Evolutionary conservation across 192 early-diverging fungal genomes (phyloP), one percentile per base, ranked within the genome.

Genomic region (Geranomyces variabilis): DNA sequence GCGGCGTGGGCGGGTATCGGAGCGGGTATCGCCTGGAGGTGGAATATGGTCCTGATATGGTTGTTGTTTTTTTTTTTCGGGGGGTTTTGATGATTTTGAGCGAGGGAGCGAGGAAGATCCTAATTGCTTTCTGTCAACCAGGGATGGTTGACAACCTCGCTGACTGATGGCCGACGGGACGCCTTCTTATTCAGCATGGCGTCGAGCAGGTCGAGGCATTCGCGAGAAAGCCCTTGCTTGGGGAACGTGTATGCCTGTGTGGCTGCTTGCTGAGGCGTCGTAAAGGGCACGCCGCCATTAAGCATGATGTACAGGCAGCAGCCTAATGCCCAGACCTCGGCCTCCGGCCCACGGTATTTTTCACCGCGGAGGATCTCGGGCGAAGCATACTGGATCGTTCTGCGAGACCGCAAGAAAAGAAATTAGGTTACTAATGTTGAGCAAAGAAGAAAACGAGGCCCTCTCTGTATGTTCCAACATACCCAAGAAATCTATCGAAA

Each of bases 121-220:
- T 24, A 0, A 17, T 41, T 15, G 22, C 45, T 1, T 15, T 48
- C 46, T 19, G 21, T 49, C 51, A 83, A 47, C 82, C 82, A 83
- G 7, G 66, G 61, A 70, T 81, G 79, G 9, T 26, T 14, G n/a
- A 71, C 26, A 46, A 93, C 78, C 62, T 93, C 87, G 22, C 79
- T 71, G 58, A 92, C 80, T 10, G 84, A 88, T 1, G 87, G 85
- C 19, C 92, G 83, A 41, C 77, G 71, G 7, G 77, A 76, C 10
- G 86, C 82, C 58, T 83, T 70, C 73, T 87, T 89, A 43, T 82
- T 79, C 51, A 93, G 70, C 89, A 93, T 89, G 62, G 85, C 78
- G 48, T 84, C 79, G 71, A 93, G 58, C 22, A 90, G 73, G 57
- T 90, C 72, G 22, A 83, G 44, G 62, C 85, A 88, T 58, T 84